These are phyloP conservation scores for Dipteronia sinensis DNA, from an alignment of 345 rosid species.

Conservation along the genomic window DNA sequence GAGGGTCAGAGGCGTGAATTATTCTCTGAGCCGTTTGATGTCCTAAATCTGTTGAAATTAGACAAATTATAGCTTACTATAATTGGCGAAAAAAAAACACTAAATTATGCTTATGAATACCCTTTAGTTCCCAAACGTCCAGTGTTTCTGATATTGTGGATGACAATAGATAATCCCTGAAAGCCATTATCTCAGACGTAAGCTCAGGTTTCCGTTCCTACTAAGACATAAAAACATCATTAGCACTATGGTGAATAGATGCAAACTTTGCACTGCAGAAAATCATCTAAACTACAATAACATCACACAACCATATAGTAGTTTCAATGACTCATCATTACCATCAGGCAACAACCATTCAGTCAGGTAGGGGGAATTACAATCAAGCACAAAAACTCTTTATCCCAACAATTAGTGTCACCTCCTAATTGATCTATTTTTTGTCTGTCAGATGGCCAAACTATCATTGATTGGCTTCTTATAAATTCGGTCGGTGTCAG, in stretches of 20 bases:
- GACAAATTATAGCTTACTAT: conserved; percentile 15
- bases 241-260: conserved; percentile 4
- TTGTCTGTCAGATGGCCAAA: not conserved
- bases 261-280: conserved; percentile 11
- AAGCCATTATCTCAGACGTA: conserved; percentile 85
- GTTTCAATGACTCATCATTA: not conserved
- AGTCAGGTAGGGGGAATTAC: not conserved
- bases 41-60: conserved; percentile 77
- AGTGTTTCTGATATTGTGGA: conserved; percentile 91
- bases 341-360: not conserved
- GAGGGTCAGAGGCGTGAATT: conserved; percentile 91
- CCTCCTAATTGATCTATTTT: not conserved
- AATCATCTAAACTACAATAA: conserved; percentile 10
- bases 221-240: conserved; percentile 15
- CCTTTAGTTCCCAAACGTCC: conserved; percentile 98
- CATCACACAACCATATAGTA: not conserved
- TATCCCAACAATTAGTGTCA: not conserved
- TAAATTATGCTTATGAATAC: conserved; percentile 36
- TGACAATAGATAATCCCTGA: conserved; percentile 86
- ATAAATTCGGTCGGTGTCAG: not conserved
- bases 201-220: conserved; percentile 96
- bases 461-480: not conserved
- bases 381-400: not conserved
- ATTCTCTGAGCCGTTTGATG: conserved; percentile 99
- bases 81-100: not conserved